Evolutionary conservation across 2,329 filamentous ascomycete genomes (phyloP), one percentile per base, ranked within the genome.

Genomic region (Aspergillus viridinutans): DNA sequence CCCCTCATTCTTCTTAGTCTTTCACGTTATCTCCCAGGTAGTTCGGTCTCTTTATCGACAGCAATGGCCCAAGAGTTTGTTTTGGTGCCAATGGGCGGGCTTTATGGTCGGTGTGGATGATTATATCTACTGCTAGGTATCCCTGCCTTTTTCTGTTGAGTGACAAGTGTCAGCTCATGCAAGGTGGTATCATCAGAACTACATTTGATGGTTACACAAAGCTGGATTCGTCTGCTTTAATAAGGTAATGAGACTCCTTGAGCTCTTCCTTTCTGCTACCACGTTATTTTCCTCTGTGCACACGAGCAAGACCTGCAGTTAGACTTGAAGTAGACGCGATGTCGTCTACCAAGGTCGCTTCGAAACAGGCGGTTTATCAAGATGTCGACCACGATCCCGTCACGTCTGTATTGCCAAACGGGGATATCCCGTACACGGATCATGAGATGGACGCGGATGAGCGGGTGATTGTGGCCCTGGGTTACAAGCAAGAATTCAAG

Each of bases 401-500:
- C 53, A 75, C 72, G 2, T 72, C 72, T 5, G 58, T 74, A 7
- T 64, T 76, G 28, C 64, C 65, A 2, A 67, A 75, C 53, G 73
- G 73, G 42, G 73, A 77, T 55, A 58, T 75, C 17, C 72, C 73
- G 5, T 68, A 69, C 42, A 63, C 64, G 6, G 67, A 75, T 52
- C 69, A 70, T 67, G 61, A 61, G 8, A 71, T 75, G 68, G 68
- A 72, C 53, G 66, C 67, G 7, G 77, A 79, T 59, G 76, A 79
- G 55, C 64, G 71, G 53, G 73, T 76, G 38, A 72, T 79, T 50
- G 69, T 68, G 43, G 74, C 76, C 5, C 64, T 79, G 52, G 76
- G 76, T 17, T 85, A 83, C 70, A 85, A 83, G 69, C 80, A 83
- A 53, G 83, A 85, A 66, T 85, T 85, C 75, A 85, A 85, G 74